Base-by-base conservation (phyloP, 352 stramenopile species). In the Plasmopara viticola region DNA sequence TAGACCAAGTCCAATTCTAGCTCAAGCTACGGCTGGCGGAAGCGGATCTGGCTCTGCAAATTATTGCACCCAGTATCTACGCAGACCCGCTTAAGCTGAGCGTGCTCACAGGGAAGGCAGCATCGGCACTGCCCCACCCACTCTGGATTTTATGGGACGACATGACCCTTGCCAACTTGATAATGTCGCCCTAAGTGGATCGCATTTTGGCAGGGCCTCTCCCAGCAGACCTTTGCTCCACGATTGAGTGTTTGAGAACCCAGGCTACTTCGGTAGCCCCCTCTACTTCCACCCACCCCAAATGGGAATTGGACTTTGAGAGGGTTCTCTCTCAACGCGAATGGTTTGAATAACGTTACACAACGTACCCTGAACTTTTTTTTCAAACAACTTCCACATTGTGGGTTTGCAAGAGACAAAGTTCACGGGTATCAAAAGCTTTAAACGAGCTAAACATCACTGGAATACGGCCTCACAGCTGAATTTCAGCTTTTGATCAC, bases 51-150 rank as follows among this genome's bases (percentile, higher is more conserved):
- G 41, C 41, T 46, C 20, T 46, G 6, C 41, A 34, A 30, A 46
- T 46, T 34, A 30, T 34, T 46, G 41, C 41, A 46, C 41, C 41
- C 17, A 46, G 41, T 46, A 33, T 46, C 20, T 46, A 46, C 14
- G 5, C 13, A 18, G 41, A 46, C 18, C 18, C 41, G 4, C 41
- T 46, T 18, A 46, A 33, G 14, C 9, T 46, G 20, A 33, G 41
- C 13, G 20, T 10, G 5, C 8, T 41, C 12, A 14, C 14, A 2
- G 37, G 37, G 37, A 41, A 41, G n/a, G 37, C 37, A 18, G n/a
- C 37, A 41, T 41, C 33, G 9, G 33, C 33, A 38, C 9, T 38
- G 13, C 33, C 33, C 5, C 37, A 41, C 12, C 9, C 37, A 15
- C 6, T 41, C 5, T 41, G 37, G 37, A 3, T 41, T 18, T 6